Conservation (phyloP, 2,329 filamentous ascomycete species). For the Phialophora verrucosa region DNA sequence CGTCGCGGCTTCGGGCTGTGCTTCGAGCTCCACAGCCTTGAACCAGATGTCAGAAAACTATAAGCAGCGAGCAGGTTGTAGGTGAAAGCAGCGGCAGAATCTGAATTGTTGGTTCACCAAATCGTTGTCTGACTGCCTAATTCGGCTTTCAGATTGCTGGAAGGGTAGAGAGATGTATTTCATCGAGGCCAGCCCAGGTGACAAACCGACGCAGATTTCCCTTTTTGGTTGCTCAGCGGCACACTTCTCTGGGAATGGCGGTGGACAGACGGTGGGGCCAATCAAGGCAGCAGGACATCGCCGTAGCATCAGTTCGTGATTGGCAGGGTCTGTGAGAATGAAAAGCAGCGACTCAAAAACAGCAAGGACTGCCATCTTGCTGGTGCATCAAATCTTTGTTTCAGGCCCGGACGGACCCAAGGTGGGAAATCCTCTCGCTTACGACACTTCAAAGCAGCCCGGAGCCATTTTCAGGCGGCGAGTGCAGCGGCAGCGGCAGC, state of each 20-base stretch:
- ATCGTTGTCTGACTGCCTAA: neutral
- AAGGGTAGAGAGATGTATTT: neutral
- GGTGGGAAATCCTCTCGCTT: slow-evolving; percentile 10
- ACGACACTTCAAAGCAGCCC: neutral
- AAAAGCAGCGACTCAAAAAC: slow-evolving; percentile 16
- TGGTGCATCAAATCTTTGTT: slow-evolving; percentile 5
- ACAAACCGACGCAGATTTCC: neutral
- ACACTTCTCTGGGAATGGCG: neutral
- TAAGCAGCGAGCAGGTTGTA: neutral
- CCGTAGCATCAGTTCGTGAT: neutral
- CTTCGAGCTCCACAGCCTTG: neutral
- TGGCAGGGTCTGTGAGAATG: neutral
- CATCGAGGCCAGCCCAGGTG: neutral
- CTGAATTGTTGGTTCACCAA: neutral
- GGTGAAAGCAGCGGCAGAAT: slow-evolving; percentile 6
- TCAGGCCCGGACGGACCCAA: neutral
- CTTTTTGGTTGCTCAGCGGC: neutral
- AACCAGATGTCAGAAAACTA: neutral
- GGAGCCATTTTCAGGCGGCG: neutral
- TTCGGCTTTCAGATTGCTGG: neutral
- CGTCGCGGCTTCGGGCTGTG: neutral
- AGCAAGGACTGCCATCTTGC: neutral
- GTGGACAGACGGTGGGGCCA: neutral
- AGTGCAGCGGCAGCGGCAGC: neutral
- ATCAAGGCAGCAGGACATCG: neutral